phyloP scores from a whole-genome alignment of 1,284 basidiomycete genomes.

The Sporisorium scitamineum region DNA sequence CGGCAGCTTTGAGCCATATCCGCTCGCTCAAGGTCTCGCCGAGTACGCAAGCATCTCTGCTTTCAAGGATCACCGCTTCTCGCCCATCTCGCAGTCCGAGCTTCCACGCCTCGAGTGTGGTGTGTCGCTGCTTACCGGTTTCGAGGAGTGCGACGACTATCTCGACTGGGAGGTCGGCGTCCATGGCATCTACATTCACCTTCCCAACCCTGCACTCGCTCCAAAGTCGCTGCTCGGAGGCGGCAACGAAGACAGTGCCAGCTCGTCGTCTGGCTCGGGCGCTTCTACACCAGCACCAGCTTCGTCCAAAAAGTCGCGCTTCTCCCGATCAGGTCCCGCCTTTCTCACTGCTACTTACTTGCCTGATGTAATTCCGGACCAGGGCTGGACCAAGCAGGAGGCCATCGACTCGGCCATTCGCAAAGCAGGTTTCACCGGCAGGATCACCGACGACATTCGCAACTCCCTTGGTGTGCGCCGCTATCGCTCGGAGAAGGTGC shows the following conservation, averaged over 20 bases:
- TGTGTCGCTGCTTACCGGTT: slow-evolving; percentile 90
- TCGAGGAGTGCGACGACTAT: slow-evolving; percentile 85
- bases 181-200: slow-evolving; percentile 91
- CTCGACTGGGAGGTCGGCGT: slow-evolving; percentile 91
- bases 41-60: slow-evolving; percentile 84
- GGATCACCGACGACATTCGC: slow-evolving; percentile 84
- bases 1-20: slow-evolving; percentile 86
- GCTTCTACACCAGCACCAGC: slow-evolving; percentile 33
- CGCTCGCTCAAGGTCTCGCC: slow-evolving; percentile 80
- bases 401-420: slow-evolving; percentile 89
- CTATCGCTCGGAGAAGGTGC: slow-evolving; percentile 85
- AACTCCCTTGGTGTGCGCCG: slow-evolving; percentile 81
- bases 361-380: slow-evolving; percentile 90
- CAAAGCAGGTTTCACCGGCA: slow-evolving; percentile 86
- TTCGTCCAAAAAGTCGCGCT: slow-evolving; percentile 14
- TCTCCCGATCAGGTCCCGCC: slow-evolving; percentile 57
- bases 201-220: slow-evolving; percentile 79
- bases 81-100: slow-evolving; percentile 81
- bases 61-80: slow-evolving; percentile 72
- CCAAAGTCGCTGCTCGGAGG: slow-evolving; percentile 71
- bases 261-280: slow-evolving; percentile 75
- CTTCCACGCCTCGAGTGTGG: slow-evolving; percentile 85
- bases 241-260: slow-evolving; percentile 71
- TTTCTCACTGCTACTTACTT: slow-evolving; percentile 89
- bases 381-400: slow-evolving; percentile 91